Base-by-base conservation (phyloP, 2,329 filamentous ascomycete species). In the Cladophialophora yegresii region DNA sequence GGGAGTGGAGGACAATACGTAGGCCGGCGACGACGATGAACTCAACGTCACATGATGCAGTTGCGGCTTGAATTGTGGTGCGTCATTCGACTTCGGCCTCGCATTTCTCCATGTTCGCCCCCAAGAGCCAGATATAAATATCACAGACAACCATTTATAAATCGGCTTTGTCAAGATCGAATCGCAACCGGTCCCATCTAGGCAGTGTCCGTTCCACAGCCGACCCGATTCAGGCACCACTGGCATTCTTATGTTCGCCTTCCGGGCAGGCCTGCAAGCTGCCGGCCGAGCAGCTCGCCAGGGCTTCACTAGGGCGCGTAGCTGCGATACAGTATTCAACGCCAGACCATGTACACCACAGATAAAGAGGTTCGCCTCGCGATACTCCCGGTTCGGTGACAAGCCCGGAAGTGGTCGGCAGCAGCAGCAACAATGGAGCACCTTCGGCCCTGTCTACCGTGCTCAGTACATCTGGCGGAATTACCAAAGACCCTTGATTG, bases 391-490 rank as follows among this genome's bases (percentile, higher is more conserved):
- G 33, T 69, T 72, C 56, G 59, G 58, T 16, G 59, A 64, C 8
- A 54, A 59, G n/a, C 23, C 22, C 22, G 47, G 58, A 30, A 20
- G 20, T 16, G 57, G 56, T 9, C 54, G 54, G 50, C 43, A 56
- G 53, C 26, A 54, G n/a, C 51, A 62, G 28, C 26, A 60, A 23
- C 58, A 63, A 62, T 70, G 68, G 68, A 67, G 66, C 56, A 67
- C 58, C 22, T 68, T 71, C 54, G 64, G 66, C n/a, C 70, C 70
- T 13, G 62, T 67, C 22, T 65, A 66, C 43, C 54, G 67, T 54
- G 61, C 61, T 13, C 68, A 70, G 62, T 70, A 68, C 49, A 45
- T 71, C 32, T 72, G 70, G 70, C 58, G 67, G 22, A 68, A 65
- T 33, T 69, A 71, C 55, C 66, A 64, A 36, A 67, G 30, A 20